Percentiles rank a stretch among this genome's conserved stretches.
Conservation (phyloP, 768 basidiomycete genomes). For the Porphyrellus cyaneotinctus region DNA sequence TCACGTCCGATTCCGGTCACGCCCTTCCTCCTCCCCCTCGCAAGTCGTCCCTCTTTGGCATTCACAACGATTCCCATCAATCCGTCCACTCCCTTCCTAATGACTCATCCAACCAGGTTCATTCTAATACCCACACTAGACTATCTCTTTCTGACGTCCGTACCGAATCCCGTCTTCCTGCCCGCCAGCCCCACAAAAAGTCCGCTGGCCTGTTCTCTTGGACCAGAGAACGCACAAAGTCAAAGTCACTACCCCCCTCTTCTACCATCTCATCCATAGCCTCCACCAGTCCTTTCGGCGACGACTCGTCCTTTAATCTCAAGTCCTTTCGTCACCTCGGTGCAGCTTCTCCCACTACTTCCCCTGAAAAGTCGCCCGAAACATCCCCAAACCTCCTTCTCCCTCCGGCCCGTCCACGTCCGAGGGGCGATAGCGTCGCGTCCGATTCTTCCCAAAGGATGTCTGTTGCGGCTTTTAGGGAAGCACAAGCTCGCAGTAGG, state of each 20-base stretch:
- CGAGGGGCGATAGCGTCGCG: constrained; percentile 53
- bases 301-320: constrained; percentile 51
- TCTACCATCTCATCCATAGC: constrained; percentile 34
- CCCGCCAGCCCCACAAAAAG: constrained; percentile 27
- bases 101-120: constrained; percentile 23
- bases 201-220: constrained; percentile 35
- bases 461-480: constrained; percentile 76
- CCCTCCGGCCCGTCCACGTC: constrained; percentile 42
- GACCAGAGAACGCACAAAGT: constrained; percentile 37
- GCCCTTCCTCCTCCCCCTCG: constrained; percentile 54
- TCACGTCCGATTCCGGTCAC: constrained; percentile 43
- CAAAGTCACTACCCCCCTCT: constrained; percentile 25
- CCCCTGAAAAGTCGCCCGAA: constrained; percentile 21
- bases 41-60: constrained; percentile 61
- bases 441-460: constrained; percentile 72
- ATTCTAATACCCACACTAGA: constrained; percentile 21
- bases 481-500: constrained; percentile 63
- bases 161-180: constrained; percentile 11
- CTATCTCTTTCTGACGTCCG: constrained; percentile 12
- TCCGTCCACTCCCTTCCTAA: constrained; percentile 66
- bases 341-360: constrained; percentile 36
- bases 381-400: constrained; percentile 24
- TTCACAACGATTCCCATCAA: constrained; percentile 49
- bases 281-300: constrained; percentile 18
- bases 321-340: constrained; percentile 70